Base-by-base conservation (phyloP, 1,139 yeast genomes). In the Blastobotrys buckinghamii region DNA sequence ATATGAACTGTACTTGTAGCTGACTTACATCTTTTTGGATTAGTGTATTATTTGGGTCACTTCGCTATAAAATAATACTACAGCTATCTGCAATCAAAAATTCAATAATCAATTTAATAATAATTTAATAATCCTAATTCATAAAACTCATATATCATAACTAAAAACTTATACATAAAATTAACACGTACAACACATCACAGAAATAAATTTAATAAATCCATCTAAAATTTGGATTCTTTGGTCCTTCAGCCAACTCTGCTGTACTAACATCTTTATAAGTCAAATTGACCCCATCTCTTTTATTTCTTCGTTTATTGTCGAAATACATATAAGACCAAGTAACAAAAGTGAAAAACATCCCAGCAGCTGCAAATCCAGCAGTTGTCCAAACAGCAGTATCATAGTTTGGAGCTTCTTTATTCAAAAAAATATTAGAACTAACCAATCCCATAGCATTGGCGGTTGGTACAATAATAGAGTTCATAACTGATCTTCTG, bases 381-480 rank as follows among this genome's bases (percentile, higher is more conserved):
- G 79, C 69, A 49, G 75, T 69, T 44, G 74, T 75, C 44, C 70
- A 66, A 45, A 78, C 67, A 17, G 82, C 82, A 0, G 77, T 77
- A 39, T 59, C 67, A 59, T 75, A 78, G 40, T 70, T 71, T 15
- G 83, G 82, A 22, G 80, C 74, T 58, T 77, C 81, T 54, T 71
- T 71, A 20, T 73, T 58, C 53, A 77, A 68, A 65, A 78, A 78
- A 45, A 78, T 73, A 56, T 74, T 78, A 19, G 80, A 72, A 9
- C 82, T 70, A 47, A 78, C 75, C 50, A 78, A 72, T 49, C 82
- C 83, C 41, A 81, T 81, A 42, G 78, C 75, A 56, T 78, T 77
- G 41, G 81, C 82, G 53, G 78, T 68, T 3, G 58, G 81, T 64
- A 53, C 76, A 64, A 81, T 81, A 63, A 66, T 78, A 61, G 62